Conservation (phyloP, 2,329 filamentous ascomycete species). For the Neodidymelliopsis sp. region DNA sequence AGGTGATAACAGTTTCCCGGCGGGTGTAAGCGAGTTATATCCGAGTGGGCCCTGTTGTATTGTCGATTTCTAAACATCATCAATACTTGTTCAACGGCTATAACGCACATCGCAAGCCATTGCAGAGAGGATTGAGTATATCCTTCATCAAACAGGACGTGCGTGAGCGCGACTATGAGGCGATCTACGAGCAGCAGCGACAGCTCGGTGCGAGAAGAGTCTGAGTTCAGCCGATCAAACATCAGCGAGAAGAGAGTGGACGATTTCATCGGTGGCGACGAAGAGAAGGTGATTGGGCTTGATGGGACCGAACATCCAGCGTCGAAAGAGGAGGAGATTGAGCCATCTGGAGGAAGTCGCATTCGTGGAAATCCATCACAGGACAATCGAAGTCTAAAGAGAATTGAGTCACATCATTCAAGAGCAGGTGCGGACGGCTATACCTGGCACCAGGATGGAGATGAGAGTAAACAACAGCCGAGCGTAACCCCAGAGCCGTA, state of each 20-base stretch:
- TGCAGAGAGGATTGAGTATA: background rate
- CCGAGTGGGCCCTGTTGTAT: slow-evolving; percentile 15
- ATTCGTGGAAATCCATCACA: slow-evolving; percentile 24
- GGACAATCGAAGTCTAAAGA: slow-evolving; percentile 25
- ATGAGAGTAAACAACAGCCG: slow-evolving; percentile 28
- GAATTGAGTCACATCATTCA: slow-evolving; percentile 43
- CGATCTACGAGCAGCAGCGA: slow-evolving; percentile 6
- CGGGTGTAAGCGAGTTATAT: slow-evolving; percentile 19
- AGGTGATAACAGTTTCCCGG: slow-evolving; percentile 1
- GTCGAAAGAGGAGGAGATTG: slow-evolving; percentile 3
- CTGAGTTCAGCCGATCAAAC: slow-evolving; percentile 21
- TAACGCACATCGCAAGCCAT: background rate
- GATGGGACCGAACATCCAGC: slow-evolving; percentile 6
- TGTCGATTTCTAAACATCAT: slow-evolving; percentile 8
- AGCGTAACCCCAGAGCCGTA: slow-evolving; percentile 57
- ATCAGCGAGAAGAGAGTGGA: slow-evolving; percentile 21
- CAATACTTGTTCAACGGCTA: background rate
- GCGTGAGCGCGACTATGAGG: background rate
- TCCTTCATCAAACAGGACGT: too few relatives aligned
- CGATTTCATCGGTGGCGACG: slow-evolving; percentile 11
- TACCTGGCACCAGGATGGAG: slow-evolving; percentile 42
- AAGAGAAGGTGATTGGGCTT: slow-evolving; percentile 25
- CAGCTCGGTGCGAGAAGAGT: slow-evolving; percentile 11
- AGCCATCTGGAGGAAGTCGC: background rate
- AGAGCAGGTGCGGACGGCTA: slow-evolving; percentile 50